These are phyloP conservation scores for Annona squamosa DNA, from an alignment of 164 flowering plant species.

Conservation along the genomic window DNA sequence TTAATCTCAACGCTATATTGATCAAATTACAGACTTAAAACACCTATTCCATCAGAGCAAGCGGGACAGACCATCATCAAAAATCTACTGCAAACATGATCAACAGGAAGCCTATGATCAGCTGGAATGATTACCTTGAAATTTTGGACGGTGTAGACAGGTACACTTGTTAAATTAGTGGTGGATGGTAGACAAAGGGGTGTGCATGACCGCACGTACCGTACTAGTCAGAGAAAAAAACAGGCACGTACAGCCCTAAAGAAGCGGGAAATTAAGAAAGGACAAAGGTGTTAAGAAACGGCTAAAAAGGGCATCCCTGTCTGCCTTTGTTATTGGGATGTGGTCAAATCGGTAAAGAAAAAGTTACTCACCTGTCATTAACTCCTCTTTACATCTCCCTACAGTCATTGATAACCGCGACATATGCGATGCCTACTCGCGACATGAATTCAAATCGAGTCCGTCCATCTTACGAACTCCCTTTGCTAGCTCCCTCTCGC, in stretches of 20 bases:
- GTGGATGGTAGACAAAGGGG: too few relatives aligned
- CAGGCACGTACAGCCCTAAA: neutral
- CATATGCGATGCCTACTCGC: neutral
- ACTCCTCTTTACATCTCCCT: neutral
- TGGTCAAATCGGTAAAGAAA: constrained; percentile 39
- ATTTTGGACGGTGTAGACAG: neutral
- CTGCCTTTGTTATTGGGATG: constrained; percentile 11
- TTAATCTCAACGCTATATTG: too few relatives aligned
- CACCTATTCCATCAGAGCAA: too few relatives aligned
- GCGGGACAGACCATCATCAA: too few relatives aligned
- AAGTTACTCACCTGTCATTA: neutral
- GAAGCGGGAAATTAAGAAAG: constrained; percentile 23
- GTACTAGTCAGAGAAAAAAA: neutral
- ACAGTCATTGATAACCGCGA: neutral
- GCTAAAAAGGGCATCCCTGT: constrained; percentile 6
- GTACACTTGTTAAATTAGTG: too few relatives aligned
- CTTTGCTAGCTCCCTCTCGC: too few relatives aligned
- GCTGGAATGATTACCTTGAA: neutral
- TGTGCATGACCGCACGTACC: too few relatives aligned
- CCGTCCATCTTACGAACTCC: too few relatives aligned
- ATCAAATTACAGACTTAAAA: too few relatives aligned
- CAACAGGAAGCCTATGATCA: too few relatives aligned
- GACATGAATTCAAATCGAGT: neutral
- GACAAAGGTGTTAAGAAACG: constrained; percentile 26
- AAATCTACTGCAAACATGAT: too few relatives aligned